Base-by-base conservation (phyloP, 306 rosid genomes). In the Amphicarpaea edgeworthii region DNA sequence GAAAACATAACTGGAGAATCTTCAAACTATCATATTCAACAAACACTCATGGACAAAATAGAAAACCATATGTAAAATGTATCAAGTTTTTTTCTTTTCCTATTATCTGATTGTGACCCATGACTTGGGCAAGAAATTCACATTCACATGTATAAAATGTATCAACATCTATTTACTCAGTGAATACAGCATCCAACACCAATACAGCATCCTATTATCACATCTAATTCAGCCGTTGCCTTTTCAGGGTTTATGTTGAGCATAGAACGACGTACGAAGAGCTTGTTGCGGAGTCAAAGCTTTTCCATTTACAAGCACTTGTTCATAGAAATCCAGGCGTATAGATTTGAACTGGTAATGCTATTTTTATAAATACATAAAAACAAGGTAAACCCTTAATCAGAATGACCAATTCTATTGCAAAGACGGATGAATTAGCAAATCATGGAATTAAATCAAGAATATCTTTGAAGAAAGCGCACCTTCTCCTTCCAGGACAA, bases 401-500 rank as follows among this genome's bases (percentile, higher is more conserved):
- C 83, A 85, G 82, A 79, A 67, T 43, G 49, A n/a, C 40, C 34
- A 40, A 26, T 75, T 63, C 38, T 23, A 58, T 16, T 15, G 12
- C 64, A 16, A n/a, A 9, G 45, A 9, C 66, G n/a, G n/a, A 19
- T 51, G 63, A 59, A 58, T 58, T 26, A 26, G 40, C 17, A 24
- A 58, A 58, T 12, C 19, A 58, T 58, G 64, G 63, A 37, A 63
- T 58, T 51, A 61, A 72, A 67, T 72, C 61, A 63, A 66, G 57
- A 55, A 81, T 10, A 34, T 69, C 16, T 12, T 68, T 34, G 21
- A 40, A 24, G 54, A 79, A 69, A 37, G 32, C 14, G 53, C 76
- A 95, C 97, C 97, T 90, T 92, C 77, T 77, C 97, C 62, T 90
- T 85, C 97, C 97, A 92, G 8, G 87, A 81, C 53, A 95, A 77